Conservation (phyloP, 495 filamentous ascomycete species). For the Penicillium desertorum region DNA sequence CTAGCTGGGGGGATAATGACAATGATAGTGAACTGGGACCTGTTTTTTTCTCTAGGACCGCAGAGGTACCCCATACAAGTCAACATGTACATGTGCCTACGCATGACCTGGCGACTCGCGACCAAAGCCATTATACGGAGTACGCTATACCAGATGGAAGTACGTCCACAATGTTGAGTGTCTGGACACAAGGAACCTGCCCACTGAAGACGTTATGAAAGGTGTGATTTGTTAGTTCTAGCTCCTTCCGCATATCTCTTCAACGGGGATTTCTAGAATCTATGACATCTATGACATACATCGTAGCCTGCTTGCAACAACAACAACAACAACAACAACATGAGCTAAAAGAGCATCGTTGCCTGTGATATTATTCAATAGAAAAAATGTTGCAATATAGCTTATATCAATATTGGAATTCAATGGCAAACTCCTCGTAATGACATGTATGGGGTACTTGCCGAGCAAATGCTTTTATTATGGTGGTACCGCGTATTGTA, state of each 20-base stretch:
- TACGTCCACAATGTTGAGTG: background rate
- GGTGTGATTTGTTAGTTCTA: background rate
- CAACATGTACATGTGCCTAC: background rate
- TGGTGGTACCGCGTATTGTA: constrained; percentile 21
- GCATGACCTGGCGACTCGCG: constrained; percentile 9
- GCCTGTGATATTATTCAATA: background rate
- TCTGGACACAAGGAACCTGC: background rate
- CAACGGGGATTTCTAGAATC: background rate
- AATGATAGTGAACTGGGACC: background rate
- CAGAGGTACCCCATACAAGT: background rate
- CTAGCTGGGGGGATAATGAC: background rate
- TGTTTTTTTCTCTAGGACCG: background rate
- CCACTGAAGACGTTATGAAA: background rate
- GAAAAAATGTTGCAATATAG: background rate
- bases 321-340: background rate
- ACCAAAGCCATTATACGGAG: background rate
- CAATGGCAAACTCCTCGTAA: background rate
- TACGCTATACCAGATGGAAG: background rate
- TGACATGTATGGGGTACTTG: constrained; percentile 19
- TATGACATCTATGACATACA: background rate
- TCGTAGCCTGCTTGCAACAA: background rate
- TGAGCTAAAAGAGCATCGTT: background rate
- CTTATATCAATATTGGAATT: background rate
- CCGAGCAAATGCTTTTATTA: constrained; percentile 16
- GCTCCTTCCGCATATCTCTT: background rate